These are phyloP conservation scores for Aureobasidium pullulans DNA, from an alignment of 2,329 filamentous ascomycete species.

Conservation along the genomic window DNA sequence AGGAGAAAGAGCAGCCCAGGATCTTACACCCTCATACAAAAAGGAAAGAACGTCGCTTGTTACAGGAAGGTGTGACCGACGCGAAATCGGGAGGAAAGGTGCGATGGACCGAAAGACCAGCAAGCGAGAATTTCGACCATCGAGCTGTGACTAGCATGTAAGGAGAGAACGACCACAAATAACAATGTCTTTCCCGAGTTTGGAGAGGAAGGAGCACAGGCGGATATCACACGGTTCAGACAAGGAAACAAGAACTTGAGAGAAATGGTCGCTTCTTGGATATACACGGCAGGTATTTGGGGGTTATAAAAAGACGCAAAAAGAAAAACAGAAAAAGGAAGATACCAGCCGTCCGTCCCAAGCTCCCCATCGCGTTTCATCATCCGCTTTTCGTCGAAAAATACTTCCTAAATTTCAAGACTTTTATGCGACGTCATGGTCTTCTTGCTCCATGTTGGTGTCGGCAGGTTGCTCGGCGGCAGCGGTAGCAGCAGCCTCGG, in stretches of 20 bases:
- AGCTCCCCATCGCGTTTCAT: neutral
- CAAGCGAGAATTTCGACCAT: no score
- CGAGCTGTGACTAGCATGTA: no score
- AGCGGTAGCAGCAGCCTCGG: neutral
- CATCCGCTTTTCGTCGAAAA: neutral
- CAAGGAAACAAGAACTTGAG: neutral
- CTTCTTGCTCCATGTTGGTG: neutral
- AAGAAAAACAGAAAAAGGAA: neutral
- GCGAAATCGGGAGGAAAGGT: no score
- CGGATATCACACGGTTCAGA: neutral
- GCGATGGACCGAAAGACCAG: no score
- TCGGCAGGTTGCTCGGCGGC: neutral
- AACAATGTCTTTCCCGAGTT: no score
- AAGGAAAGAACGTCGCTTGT: no score
- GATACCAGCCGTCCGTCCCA: neutral
- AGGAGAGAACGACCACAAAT: no score
- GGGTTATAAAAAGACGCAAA: neutral
- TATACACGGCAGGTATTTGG: neutral
- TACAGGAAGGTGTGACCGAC: no score
- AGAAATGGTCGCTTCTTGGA: neutral
- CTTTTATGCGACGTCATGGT: slow-evolving; percentile 7
- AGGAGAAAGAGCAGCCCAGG: no score
- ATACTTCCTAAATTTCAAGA: neutral
- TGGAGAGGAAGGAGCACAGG: no score
- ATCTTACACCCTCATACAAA: no score